phyloP scores from a whole-genome alignment of 768 basidiomycete species.

The Tricholoma matsutake region DNA sequence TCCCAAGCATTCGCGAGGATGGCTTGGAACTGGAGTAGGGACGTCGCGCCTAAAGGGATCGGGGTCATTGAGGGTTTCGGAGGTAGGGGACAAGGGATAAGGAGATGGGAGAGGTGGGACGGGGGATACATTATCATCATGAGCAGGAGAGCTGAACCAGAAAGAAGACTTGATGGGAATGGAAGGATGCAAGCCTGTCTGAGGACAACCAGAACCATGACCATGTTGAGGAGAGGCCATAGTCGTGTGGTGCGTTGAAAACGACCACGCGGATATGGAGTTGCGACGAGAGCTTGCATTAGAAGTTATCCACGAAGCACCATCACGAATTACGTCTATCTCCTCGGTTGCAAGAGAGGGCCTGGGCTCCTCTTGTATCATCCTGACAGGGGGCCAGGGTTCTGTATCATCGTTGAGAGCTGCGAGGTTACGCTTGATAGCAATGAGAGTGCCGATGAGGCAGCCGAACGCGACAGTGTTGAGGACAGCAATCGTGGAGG shows the following conservation, averaged over 20 bases:
- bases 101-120: slow-evolving; percentile 67
- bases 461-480: slow-evolving; percentile 54
- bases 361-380: slow-evolving; percentile 51
- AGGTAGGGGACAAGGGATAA: slow-evolving; percentile 45
- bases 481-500: slow-evolving; percentile 46
- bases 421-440: slow-evolving; percentile 63
- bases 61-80: slow-evolving; percentile 39
- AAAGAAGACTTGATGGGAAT: slow-evolving; percentile 56
- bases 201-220: slow-evolving; percentile 28
- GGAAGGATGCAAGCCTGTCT: slow-evolving; percentile 38
- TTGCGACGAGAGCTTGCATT: slow-evolving; percentile 52
- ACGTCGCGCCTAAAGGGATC: slow-evolving; percentile 65
- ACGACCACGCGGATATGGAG: slow-evolving; percentile 69
- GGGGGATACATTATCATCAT: slow-evolving; percentile 52
- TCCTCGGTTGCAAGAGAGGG: slow-evolving; percentile 72
- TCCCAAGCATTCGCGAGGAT: slow-evolving; percentile 48
- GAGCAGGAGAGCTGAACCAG: slow-evolving; percentile 55
- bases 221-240: slow-evolving; percentile 36
- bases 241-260: slow-evolving; percentile 60
- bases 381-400: slow-evolving; percentile 57
- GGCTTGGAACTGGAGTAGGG: slow-evolving; percentile 35
- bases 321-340: slow-evolving; percentile 68
- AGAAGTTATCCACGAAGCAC: slow-evolving; percentile 81
- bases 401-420: slow-evolving; percentile 49
- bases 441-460: slow-evolving; percentile 58